Base-by-base conservation (phyloP, 1,284 basidiomycete species). In the Kalmanozyma brasiliensis region DNA sequence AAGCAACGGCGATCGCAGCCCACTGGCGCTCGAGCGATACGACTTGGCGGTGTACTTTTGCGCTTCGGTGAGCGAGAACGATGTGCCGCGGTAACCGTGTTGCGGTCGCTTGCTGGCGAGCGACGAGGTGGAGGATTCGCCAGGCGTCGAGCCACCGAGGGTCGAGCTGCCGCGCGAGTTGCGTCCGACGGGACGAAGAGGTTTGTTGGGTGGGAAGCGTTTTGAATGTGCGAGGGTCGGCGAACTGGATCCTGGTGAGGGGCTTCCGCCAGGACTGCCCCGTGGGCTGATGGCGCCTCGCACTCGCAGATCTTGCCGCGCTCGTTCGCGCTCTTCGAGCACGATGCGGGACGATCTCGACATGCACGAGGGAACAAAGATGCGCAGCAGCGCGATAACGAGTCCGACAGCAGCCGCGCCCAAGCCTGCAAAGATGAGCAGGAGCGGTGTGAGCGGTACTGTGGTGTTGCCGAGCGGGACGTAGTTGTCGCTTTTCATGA, bases 401-500 rank as follows among this genome's bases (percentile, higher is more conserved):
- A 71, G 49, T 2, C 52, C 63, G 1, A 61, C 34, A 0, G 24
- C 36, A 11, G 68, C 57, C 17, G 52, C 62, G 5, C 45, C 68
- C 16, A 71, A 37, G 2, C 57, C 68, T 9, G 37, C 52, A 34
- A 71, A 49, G 43, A 71, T 36, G 48, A 71, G 63, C 20, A 71
- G 44, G 0, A 66, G 26, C 20, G 63, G 62, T n/a, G 68, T 45
- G 35, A 71, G 59, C 6, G 68, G 68, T 2, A 71, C 48, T 1
- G 42, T 59, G 23, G 63, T 71, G 38, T 51, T 43, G 46, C 58
- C 59, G 7, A 71, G 52, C 19, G 68, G 63, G 5, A 71, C 36
- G 34, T 66, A 71, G 29, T 71, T 46, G 58, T 71, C 53, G n/a
- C 68, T 63, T 36, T 66, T 66, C 68, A 71, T 71, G 52, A 71